These are phyloP conservation scores for Hebeloma cylindrosporum DNA, from an alignment of 768 basidiomycete species.

Conservation along the genomic window DNA sequence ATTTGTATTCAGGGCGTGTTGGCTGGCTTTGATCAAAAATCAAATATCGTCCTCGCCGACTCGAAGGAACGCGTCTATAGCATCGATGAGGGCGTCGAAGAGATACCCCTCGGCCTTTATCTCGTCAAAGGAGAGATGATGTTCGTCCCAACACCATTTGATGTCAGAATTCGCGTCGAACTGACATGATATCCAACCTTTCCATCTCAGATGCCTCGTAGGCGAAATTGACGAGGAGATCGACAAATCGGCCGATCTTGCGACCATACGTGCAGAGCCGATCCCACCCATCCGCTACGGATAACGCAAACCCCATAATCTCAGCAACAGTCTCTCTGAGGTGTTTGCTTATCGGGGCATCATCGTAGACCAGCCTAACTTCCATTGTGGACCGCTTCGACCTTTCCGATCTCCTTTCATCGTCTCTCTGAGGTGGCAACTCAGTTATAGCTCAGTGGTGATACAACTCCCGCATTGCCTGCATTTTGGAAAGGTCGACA, in stretches of 20 bases:
- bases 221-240: conserved; percentile 84
- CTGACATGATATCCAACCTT: conserved; percentile 13
- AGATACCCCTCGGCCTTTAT: conserved; percentile 92
- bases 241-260: conserved; percentile 73
- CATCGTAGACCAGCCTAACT: too few species aligned
- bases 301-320: conserved; percentile 16
- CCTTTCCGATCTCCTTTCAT: conserved; percentile 1
- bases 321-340: background rate
- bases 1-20: conserved; percentile 66
- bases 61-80: conserved; percentile 93
- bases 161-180: conserved; percentile 7
- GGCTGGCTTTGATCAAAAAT: conserved; percentile 92
- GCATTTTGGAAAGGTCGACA: background rate
- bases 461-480: too few species aligned
- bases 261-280: conserved; percentile 84
- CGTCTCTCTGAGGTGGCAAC: conserved; percentile 1
- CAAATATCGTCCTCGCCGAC: conserved; percentile 93
- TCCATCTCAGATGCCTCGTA: conserved; percentile 64
- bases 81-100: conserved; percentile 89
- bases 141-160: conserved; percentile 49
- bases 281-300: conserved; percentile 80
- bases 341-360: background rate
- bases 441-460: conserved; percentile 7
- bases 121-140: conserved; percentile 99
- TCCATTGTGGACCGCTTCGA: too few species aligned